Evolutionary conservation across 176 grass and related monocot species (phyloP).

Genomic region (barley (Hordeum vulgare)): DNA sequence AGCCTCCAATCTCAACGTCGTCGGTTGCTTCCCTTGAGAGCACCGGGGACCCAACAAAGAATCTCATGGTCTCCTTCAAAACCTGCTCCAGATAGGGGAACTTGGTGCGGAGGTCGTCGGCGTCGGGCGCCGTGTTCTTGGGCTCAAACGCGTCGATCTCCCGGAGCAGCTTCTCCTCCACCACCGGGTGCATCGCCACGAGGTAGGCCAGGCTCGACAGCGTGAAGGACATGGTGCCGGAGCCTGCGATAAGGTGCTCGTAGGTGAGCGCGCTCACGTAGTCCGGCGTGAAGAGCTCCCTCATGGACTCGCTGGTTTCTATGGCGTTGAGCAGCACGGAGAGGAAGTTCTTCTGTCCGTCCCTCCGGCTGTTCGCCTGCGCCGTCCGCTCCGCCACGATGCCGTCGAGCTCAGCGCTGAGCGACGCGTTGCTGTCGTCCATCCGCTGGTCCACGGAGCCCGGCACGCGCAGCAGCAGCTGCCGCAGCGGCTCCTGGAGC

Average conservation of each 20-base stretch:
- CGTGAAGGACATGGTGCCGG: conserved; percentile 37
- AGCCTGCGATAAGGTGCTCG: conserved; percentile 62
- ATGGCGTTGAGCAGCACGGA: conserved; percentile 39
- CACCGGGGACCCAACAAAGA: no score
- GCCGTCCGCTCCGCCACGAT: conserved; percentile 38
- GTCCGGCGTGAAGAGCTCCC: conserved; percentile 45
- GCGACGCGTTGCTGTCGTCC: conserved; percentile 29
- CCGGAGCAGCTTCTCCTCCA: conserved; percentile 45
- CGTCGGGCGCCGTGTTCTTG: neutral
- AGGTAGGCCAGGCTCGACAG: conserved; percentile 49
- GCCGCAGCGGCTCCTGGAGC: conserved; percentile 32
- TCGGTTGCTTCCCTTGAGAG: no score
- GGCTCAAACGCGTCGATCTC: conserved; percentile 47
- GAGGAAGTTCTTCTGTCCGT: conserved; percentile 43
- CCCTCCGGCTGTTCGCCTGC: neutral
- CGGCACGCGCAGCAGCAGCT: conserved; percentile 22
- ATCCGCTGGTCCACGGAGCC: conserved; percentile 33
- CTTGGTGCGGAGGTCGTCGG: conserved; percentile 34
- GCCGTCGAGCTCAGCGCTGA: conserved; percentile 18
- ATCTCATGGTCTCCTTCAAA: no score
- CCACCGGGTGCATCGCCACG: conserved; percentile 42
- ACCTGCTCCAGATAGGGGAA: conserved; percentile 54
- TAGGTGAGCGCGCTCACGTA: conserved; percentile 53
- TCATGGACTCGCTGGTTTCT: conserved; percentile 8
- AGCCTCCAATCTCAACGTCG: no score